These are phyloP conservation scores for Bromus sterilis DNA, from an alignment of 176 grass and related monocot species.

Conservation along the genomic window DNA sequence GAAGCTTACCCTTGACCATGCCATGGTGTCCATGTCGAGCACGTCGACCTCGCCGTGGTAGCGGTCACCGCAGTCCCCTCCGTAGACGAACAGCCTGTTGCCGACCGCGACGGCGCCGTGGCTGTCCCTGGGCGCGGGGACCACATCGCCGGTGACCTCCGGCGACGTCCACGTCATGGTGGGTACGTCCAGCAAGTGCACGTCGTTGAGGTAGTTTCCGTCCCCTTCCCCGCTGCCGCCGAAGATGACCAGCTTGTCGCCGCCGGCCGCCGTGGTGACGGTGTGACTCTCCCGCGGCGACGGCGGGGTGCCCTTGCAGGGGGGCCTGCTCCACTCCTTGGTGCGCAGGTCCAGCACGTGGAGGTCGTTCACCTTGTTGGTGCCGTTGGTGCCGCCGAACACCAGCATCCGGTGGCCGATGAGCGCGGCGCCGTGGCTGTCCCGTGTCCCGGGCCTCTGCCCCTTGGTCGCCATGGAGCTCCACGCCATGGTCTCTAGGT, in stretches of 20 bases:
- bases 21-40: slow-evolving; percentile 71
- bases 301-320: slow-evolving; percentile 56
- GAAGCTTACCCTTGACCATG: slow-evolving; percentile 83
- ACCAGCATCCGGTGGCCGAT: slow-evolving; percentile 87
- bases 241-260: slow-evolving; percentile 66
- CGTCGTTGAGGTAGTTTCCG: slow-evolving; percentile 89
- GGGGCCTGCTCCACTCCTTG: slow-evolving; percentile 68
- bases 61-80: slow-evolving; percentile 81
- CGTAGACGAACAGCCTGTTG: slow-evolving; percentile 63
- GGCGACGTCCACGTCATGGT: slow-evolving; percentile 81
- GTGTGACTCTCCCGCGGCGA: slow-evolving; percentile 86
- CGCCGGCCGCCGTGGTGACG: slow-evolving; percentile 37
- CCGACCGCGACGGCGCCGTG: slow-evolving; percentile 65
- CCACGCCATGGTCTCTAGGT: slow-evolving; percentile 88
- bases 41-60: slow-evolving; percentile 94
- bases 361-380: slow-evolving; percentile 90
- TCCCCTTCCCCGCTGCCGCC: slow-evolving; percentile 93
- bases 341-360: slow-evolving; percentile 73
- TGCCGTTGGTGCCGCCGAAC: slow-evolving; percentile 81
- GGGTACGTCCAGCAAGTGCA: slow-evolving; percentile 68
- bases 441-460: slow-evolving; percentile 69
- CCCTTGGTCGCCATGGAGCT: slow-evolving; percentile 69
- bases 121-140: slow-evolving; percentile 79
- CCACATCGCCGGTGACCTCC: slow-evolving; percentile 36
- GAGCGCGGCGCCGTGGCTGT: slow-evolving; percentile 65